phyloP scores from a whole-genome alignment of 257 asterid species.

The Fraxinus excelsior region DNA sequence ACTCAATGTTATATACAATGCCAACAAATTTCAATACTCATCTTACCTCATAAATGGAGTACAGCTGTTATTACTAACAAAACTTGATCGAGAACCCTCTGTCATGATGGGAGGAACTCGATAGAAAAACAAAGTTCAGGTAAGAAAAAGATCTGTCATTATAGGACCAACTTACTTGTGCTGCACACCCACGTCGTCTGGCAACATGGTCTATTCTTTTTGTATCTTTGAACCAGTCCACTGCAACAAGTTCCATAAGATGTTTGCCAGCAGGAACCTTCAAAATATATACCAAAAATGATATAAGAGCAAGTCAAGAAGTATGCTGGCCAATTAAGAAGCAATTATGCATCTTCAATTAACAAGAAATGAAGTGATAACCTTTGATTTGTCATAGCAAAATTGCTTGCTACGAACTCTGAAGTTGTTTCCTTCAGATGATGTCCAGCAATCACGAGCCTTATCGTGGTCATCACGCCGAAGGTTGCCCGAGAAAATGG shows the following conservation, averaged over 20 bases:
- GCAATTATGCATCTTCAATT: not conserved
- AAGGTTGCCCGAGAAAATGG: conserved; percentile 60
- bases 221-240: conserved; percentile 94
- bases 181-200: conserved; percentile 91
- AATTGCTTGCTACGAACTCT: conserved; percentile 62
- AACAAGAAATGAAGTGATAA: conserved; percentile 16
- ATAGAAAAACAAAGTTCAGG: not conserved
- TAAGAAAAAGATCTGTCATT: not conserved
- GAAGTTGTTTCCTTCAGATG: conserved; percentile 63
- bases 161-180: conserved; percentile 61
- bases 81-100: not conserved
- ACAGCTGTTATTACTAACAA: not conserved
- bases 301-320: conserved; percentile 2
- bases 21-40: not conserved
- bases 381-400: conserved; percentile 64
- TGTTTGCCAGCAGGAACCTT: conserved; percentile 89
- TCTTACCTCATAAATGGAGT: not conserved
- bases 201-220: conserved; percentile 98
- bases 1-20: not conserved
- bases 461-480: conserved; percentile 51
- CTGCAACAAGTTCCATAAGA: conserved; percentile 96
- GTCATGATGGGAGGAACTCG: not conserved
- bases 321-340: not conserved
- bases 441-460: conserved; percentile 65
- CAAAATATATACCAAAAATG: conserved; percentile 11